Evolutionary conservation across 345 rosid species (phyloP).

Genomic region (Arabis hirsuta): DNA sequence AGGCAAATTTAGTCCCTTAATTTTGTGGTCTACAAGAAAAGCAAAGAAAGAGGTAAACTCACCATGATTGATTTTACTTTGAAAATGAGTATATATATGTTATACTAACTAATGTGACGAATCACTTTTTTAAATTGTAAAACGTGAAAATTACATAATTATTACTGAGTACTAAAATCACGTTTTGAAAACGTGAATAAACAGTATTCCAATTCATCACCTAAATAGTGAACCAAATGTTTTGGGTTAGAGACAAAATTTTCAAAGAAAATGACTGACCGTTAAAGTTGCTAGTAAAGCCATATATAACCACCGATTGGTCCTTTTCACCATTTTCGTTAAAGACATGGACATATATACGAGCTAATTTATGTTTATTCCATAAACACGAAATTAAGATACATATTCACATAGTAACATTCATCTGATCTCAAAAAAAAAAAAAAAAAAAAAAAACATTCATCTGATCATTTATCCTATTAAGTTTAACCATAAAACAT

Average conservation of each 20-base stretch:
- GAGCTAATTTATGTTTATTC: conserved; percentile 32
- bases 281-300: conserved; percentile 24
- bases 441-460: background rate
- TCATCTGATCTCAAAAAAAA: conserved; percentile 2
- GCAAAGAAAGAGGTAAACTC: background rate
- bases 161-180: background rate
- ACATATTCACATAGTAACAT: conserved; percentile 28
- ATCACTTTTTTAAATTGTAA: background rate
- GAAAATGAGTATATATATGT: background rate
- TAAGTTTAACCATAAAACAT: conserved; percentile 27
- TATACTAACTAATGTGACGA: background rate
- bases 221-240: background rate
- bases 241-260: background rate
- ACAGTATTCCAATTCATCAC: background rate
- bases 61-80: conserved; percentile 5
- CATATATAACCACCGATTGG: conserved; percentile 4
- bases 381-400: conserved; percentile 11
- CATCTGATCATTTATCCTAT: conserved; percentile 30
- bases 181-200: background rate
- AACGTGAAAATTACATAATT: background rate
- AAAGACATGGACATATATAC: conserved; percentile 6
- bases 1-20: background rate
- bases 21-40: background rate
- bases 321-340: conserved; percentile 23
- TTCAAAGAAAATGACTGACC: conserved; percentile 26